phyloP scores from a whole-genome alignment of 75 land plant genomes.

The Ceratopteris richardii region DNA sequence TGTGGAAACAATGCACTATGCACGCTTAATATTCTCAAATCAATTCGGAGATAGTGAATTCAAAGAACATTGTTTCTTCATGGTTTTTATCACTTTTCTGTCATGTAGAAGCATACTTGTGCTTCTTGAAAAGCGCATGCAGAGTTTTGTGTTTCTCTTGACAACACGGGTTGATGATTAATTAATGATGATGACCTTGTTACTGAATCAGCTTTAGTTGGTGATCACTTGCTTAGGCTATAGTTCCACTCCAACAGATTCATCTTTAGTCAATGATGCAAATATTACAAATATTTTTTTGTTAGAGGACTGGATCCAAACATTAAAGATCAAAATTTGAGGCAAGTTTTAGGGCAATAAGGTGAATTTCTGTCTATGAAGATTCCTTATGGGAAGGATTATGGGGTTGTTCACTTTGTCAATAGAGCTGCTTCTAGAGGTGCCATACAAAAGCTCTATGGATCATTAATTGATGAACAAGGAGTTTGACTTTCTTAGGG shows the following conservation, averaged over 20 bases:
- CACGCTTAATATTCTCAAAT: too few species aligned
- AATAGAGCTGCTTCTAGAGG: conserved; percentile 75
- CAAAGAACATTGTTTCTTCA: too few species aligned
- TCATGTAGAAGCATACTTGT: too few species aligned
- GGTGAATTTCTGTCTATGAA: conserved; percentile 89
- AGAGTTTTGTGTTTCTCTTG: too few species aligned
- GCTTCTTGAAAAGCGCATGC: too few species aligned
- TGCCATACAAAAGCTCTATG: conserved; percentile 74
- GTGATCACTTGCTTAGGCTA: conserved; percentile 31
- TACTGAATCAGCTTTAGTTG: conserved; percentile 25
- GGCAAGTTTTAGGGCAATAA: conserved; percentile 64
- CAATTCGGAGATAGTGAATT: too few species aligned
- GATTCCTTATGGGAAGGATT: conserved; percentile 87
- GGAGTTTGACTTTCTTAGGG: conserved; percentile 93
- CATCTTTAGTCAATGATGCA: conserved; percentile 47
- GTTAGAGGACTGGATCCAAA: conserved; percentile 87
- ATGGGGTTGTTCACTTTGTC: conserved; percentile 90
- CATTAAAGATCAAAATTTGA: conserved; percentile 69
- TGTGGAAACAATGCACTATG: too few species aligned
- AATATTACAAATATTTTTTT: conserved; percentile 88
- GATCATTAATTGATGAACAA: conserved; percentile 68
- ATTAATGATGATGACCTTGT: too few species aligned
- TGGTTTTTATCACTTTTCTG: too few species aligned
- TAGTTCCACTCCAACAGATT: conserved; percentile 35
- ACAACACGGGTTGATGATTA: too few species aligned